Evolutionary conservation across 495 filamentous ascomycete genomes (phyloP).

Genomic region (Hypomontagnella submonticulosa): DNA sequence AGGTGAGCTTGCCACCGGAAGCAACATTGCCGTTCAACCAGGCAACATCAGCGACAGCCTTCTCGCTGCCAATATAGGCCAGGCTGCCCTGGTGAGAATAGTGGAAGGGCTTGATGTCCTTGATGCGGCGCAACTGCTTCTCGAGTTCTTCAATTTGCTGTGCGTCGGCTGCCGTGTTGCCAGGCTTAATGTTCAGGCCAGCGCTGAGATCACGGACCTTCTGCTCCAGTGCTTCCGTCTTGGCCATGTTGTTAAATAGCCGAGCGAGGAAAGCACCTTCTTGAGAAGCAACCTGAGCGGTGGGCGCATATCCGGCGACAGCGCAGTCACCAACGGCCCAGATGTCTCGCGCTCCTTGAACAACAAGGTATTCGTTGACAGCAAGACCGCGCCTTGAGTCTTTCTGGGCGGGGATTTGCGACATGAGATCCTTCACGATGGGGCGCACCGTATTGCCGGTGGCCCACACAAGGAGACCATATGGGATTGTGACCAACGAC

Average conservation of each 20-base stretch:
- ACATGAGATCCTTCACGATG: slow-evolving; percentile 89
- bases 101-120: slow-evolving; percentile 95
- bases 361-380: slow-evolving; percentile 98
- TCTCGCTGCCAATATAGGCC: slow-evolving; percentile 98
- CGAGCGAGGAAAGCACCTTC: slow-evolving; percentile 95
- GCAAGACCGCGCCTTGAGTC: slow-evolving; percentile 93
- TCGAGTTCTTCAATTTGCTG: slow-evolving; percentile 85
- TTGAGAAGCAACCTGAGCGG: slow-evolving; percentile 94
- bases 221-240: slow-evolving; percentile 80
- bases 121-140: slow-evolving; percentile 85
- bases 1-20: slow-evolving; percentile 81
- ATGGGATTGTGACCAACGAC: slow-evolving; percentile 82
- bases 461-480: slow-evolving; percentile 97
- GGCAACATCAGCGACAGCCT: slow-evolving; percentile 96
- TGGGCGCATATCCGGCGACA: slow-evolving; percentile 95
- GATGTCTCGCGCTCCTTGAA: slow-evolving; percentile 94
- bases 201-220: slow-evolving; percentile 71
- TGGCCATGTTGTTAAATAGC: slow-evolving; percentile 98
- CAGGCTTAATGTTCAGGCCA: slow-evolving; percentile 61
- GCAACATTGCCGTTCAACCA: slow-evolving; percentile 98
- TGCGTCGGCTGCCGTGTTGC: slow-evolving; percentile 70
- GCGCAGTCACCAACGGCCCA: slow-evolving; percentile 89
- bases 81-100: slow-evolving; percentile 97
- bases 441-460: slow-evolving; percentile 95
- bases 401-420: slow-evolving; percentile 91